Evolutionary conservation across 2,329 filamentous ascomycete genomes (phyloP), one percentile per base, ranked within the genome.

Genomic region (Aspergillus brasiliensis): DNA sequence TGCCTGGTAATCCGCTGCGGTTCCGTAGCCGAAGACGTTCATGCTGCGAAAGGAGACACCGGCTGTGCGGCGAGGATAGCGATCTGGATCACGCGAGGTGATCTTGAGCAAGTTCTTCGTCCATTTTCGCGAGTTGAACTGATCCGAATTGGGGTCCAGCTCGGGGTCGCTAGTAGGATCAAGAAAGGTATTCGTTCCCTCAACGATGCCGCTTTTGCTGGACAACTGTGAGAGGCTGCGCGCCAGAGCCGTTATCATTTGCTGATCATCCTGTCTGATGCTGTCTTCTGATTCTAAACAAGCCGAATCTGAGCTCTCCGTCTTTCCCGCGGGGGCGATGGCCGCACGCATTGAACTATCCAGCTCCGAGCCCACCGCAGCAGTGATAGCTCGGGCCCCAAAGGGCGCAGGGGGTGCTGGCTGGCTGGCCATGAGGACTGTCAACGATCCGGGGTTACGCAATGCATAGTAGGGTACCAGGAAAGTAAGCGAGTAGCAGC

Each of bases 71-170:
- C 69, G 69, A 13, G 71, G 73, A 54, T 71, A 75, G 2, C 67
- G 69, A 19, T 69, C 69, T 3, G 71, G 68, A 53, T 77, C 71
- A n/a, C 67, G 61, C n/a, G 66, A 66, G 6, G 64, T 69, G 28
- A 77, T 62, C 21, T 70, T 68, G 44, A 78, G 61, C 46, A 77
- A 65, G 7, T 78, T 78, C 52, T 75, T 80, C 27, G 78, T 77
- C 80, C 80, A 82, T 62, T 77, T 74, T 17, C 73, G 74, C 4
- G 79, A 72, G 59, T 76, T 77, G 65, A 82, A 82, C 3, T 71
- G 62, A 25, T 71, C 68, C 17, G 76, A 77, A 37, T 70, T 71
- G 3, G 80, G 80, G 58, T 82, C 74, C 4, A 82, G 67, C 44
- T 74, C 69, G 0, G 76, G 73, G 46, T 77, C 69, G 5, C 64